Conservation (phyloP, 2,329 filamentous ascomycete species). For the Ceratocystis harringtonii region DNA sequence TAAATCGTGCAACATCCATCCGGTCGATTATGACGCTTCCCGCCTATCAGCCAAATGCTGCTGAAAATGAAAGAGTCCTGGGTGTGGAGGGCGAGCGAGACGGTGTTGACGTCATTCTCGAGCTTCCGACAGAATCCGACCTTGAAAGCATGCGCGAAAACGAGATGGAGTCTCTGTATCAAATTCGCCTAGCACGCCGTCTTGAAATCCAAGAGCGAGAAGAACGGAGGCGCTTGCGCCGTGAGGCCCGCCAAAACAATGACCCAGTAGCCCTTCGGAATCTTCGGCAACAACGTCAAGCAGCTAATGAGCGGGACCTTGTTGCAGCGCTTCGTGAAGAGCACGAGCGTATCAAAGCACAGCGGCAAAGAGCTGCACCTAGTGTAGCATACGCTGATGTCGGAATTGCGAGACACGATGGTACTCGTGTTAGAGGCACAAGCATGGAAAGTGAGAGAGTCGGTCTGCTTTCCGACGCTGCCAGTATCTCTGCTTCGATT, state of each 20-base stretch:
- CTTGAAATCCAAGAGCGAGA: conserved; percentile 64
- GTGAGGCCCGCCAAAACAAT: conserved; percentile 56
- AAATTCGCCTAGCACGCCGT: conserved; percentile 67
- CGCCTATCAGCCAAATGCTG: conserved; percentile 58
- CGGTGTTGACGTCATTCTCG: conserved; percentile 80
- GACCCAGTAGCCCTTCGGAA: conserved; percentile 55
- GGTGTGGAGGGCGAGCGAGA: conserved; percentile 81
- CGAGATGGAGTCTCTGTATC: conserved; percentile 86
- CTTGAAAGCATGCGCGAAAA: conserved; percentile 66
- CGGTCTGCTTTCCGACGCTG: conserved; percentile 57
- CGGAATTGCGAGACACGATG: conserved; percentile 62
- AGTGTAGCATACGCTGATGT: conserved; percentile 64
- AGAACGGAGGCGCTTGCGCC: conserved; percentile 51
- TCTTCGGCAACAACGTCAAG: conserved; percentile 43
- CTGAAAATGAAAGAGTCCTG: conserved; percentile 65
- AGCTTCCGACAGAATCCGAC: conserved; percentile 66
- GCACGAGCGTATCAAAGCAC: conserved; percentile 41
- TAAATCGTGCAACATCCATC: conserved; percentile 73
- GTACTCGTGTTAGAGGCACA: conserved; percentile 57
- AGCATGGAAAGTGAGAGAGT: conserved; percentile 58
- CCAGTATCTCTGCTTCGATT: conserved; percentile 38
- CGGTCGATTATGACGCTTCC: conserved; percentile 92
- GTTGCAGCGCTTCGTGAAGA: conserved; percentile 45
- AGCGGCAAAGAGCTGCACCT: conserved; percentile 50
- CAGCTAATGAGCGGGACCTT: conserved; percentile 32